Base-by-base conservation (phyloP, 192 early-diverging fungal genomes). In the Pilaira anomala region DNA sequence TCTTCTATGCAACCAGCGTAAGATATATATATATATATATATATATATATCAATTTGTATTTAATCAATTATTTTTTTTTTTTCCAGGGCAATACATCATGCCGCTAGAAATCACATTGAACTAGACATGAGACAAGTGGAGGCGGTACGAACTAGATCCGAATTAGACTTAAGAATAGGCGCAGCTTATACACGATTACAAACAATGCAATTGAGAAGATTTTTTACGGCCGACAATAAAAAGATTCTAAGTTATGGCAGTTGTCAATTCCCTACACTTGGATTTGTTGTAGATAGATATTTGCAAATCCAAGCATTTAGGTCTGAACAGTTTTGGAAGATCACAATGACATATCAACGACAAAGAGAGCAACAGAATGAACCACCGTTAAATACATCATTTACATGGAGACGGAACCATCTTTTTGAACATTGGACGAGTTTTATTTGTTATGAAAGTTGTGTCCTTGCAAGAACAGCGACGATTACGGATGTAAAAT, bases 211-310 rank as follows among this genome's bases (percentile, higher is more conserved):
- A 11, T 77, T 98, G 21, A 76, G 75, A 55, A 48, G 60, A 14
- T 57, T 79, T 22, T 91, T 92, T 62, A 36, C 55, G 0, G 81
- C 78, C 13, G 59, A 89, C 0, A 46, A 80, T 14, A 78, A 84
- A 2, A 81, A 83, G 59, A 30, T 95, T 4, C 70, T 98, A 12
- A 94, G 91, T 72, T 97, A 91, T 77, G 96, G 92, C 87, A 82
- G 91, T 11, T 98, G 97, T 72, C 97, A 98, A 74, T 96, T 98
- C 48, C 96, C 96, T 2, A 98, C 95, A 0, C 63, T 98, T 12
- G 97, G 95, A 0, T 98, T 98, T 73, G 86, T 98, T 6, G 96
- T 98, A 7, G 91, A 95, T 55, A 85, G 88, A 59, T 97, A 83
- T 65, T 66, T 83, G 44, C 80, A 85, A 53, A 81, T 86, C 6